phyloP scores from a whole-genome alignment of 768 basidiomycete species.

The Pleurotus giganteus region DNA sequence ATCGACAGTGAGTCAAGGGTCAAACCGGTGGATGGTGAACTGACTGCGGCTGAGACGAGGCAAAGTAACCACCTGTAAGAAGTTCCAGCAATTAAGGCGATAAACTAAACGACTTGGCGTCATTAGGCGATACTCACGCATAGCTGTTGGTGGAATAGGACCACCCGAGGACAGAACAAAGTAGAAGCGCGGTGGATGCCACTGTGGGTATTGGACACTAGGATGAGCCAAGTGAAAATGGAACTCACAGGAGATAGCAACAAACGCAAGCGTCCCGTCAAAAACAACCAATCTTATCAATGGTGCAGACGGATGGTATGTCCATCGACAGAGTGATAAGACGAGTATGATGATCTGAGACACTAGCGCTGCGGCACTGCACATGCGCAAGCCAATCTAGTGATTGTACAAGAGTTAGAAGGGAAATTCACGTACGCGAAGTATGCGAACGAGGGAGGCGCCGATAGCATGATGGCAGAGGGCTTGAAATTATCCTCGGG shows the following conservation, averaged over 20 bases:
- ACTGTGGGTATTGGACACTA: constrained; percentile 1
- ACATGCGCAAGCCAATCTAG: not conserved
- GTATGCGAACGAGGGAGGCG: constrained; percentile 14
- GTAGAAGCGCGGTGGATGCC: constrained; percentile 7
- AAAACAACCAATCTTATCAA: constrained; percentile 12
- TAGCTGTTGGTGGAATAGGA: constrained; percentile 9
- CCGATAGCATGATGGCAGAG: constrained; percentile 1
- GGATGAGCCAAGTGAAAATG: not conserved
- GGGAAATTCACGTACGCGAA: constrained; percentile 10
- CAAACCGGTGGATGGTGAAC: not conserved
- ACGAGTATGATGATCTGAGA: constrained; percentile 12
- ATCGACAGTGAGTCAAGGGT: not conserved
- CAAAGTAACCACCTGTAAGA: constrained; percentile 12
- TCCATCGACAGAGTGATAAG: constrained; percentile 10
- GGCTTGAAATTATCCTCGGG: constrained; percentile 11
- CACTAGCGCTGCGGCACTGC: constrained; percentile 10
- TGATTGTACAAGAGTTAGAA: not conserved
- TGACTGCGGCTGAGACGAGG: constrained; percentile 11
- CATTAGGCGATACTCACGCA: constrained; percentile 15
- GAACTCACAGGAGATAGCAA: constrained; percentile 8
- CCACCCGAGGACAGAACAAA: constrained; percentile 8
- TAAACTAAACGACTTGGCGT: not conserved
- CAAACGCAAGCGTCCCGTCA: constrained; percentile 15
- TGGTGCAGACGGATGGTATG: constrained; percentile 2
- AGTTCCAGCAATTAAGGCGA: not conserved